These are phyloP conservation scores for Dactylellina leptospora DNA, from an alignment of 2,329 filamentous ascomycete genomes.

Conservation along the genomic window DNA sequence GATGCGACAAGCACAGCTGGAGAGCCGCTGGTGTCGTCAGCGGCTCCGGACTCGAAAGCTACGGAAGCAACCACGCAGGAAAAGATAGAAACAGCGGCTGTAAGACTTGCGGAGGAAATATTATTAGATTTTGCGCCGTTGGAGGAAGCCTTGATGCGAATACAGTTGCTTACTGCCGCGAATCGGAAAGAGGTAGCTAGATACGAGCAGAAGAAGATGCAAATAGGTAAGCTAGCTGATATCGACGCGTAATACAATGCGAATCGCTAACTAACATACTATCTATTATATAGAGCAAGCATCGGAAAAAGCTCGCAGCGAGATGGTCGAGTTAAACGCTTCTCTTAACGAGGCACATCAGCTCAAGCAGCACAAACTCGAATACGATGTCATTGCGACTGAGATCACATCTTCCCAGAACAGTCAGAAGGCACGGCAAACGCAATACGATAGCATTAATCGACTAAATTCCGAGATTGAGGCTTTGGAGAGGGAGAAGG, in stretches of 20 bases:
- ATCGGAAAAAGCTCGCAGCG: slow-evolving; percentile 54
- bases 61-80: slow-evolving; percentile 14
- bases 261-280: too few relatives aligned
- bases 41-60: slow-evolving; percentile 7
- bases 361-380: slow-evolving; percentile 56
- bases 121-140: slow-evolving; percentile 56
- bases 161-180: slow-evolving; percentile 56
- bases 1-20: slow-evolving; percentile 4
- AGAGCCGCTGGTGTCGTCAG: not conserved
- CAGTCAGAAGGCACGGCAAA: slow-evolving; percentile 57
- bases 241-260: not conserved
- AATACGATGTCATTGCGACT: slow-evolving; percentile 56
- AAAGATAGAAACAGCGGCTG: slow-evolving; percentile 34
- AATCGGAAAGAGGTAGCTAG: slow-evolving; percentile 56
- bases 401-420: slow-evolving; percentile 56
- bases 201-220: slow-evolving; percentile 56
- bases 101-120: slow-evolving; percentile 54
- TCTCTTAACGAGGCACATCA: slow-evolving; percentile 52
- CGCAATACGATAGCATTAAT: slow-evolving; percentile 55
- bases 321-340: slow-evolving; percentile 54
- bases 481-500: slow-evolving; percentile 55
- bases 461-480: slow-evolving; percentile 56
- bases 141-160: slow-evolving; percentile 55
- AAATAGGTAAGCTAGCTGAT: slow-evolving; percentile 44
- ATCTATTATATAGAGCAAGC: slow-evolving; percentile 42